phyloP scores from a whole-genome alignment of 495 filamentous ascomycete species.

The Penicillium macrosclerotiorum region DNA sequence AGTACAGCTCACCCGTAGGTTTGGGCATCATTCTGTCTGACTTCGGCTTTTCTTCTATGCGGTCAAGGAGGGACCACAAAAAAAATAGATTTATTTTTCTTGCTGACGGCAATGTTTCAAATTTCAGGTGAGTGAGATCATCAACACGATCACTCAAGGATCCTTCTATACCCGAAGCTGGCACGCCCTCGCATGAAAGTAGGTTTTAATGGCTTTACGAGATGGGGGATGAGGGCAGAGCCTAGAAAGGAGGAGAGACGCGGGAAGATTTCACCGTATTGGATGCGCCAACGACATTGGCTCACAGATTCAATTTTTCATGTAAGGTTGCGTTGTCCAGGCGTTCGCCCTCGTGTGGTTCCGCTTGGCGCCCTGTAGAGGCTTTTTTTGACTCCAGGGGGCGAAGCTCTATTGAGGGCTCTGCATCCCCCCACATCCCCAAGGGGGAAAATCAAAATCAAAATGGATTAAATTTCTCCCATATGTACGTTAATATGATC shows the following conservation, averaged over 20 bases:
- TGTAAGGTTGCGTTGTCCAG: conserved; percentile 18
- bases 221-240: not conserved
- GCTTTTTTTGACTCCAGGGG: conserved; percentile 18
- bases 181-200: conserved; percentile 18
- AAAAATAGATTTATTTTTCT: not conserved
- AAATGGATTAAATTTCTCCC: conserved; percentile 1
- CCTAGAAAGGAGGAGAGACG: not conserved
- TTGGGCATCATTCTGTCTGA: conserved; percentile 15
- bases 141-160: conserved; percentile 5
- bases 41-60: conserved; percentile 17
- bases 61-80: conserved; percentile 16
- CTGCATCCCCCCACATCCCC: conserved; percentile 27
- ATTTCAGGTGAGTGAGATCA: too few species aligned
- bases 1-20: conserved; percentile 1
- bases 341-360: conserved; percentile 21
- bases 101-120: conserved; percentile 8
- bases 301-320: conserved; percentile 1
- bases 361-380: not conserved
- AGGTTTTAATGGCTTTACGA: conserved; percentile 11
- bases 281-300: not conserved
- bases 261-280: conserved; percentile 5
- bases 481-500: too few species aligned
- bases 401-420: conserved; percentile 16
- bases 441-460: conserved; percentile 18
- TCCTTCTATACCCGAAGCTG: conserved; percentile 11